phyloP scores from a whole-genome alignment of 2,329 filamentous ascomycete species.

The Aureobasidium sp. region DNA sequence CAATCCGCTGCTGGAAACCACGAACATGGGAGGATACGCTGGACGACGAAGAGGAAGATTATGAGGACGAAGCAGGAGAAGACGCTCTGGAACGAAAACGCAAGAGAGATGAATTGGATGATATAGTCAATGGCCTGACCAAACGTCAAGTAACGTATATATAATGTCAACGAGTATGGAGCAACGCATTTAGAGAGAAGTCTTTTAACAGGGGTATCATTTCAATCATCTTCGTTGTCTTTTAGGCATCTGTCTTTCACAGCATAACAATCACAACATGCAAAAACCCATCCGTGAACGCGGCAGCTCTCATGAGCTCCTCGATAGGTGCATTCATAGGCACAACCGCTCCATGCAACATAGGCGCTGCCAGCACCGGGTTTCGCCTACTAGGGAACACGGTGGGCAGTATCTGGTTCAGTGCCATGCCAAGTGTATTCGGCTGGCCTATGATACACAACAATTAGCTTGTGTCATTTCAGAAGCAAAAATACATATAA shows the following conservation, averaged over 20 bases:
- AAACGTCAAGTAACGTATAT: slow-evolving; percentile 57
- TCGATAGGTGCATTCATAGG: slow-evolving; percentile 74
- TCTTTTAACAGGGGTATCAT: background rate
- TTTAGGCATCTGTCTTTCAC: slow-evolving; percentile 28
- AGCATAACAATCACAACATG: slow-evolving; percentile 74
- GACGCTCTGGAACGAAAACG: slow-evolving; percentile 47
- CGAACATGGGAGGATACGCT: slow-evolving; percentile 42
- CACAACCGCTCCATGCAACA: slow-evolving; percentile 78
- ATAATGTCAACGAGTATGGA: slow-evolving; percentile 2
- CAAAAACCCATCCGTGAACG: slow-evolving; percentile 89
- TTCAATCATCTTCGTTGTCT: background rate
- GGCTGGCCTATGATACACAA: slow-evolving; percentile 37
- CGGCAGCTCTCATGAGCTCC: slow-evolving; percentile 72
- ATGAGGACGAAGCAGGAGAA: slow-evolving; percentile 33
- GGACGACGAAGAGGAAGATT: slow-evolving; percentile 27
- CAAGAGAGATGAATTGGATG: slow-evolving; percentile 72
- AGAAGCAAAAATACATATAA: background rate
- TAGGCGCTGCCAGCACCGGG: slow-evolving; percentile 72
- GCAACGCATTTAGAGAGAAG: background rate
- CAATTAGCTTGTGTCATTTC: background rate
- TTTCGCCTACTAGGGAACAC: slow-evolving; percentile 84
- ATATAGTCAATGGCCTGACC: slow-evolving; percentile 72
- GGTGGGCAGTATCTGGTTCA: slow-evolving; percentile 67
- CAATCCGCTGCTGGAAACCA: slow-evolving; percentile 72
- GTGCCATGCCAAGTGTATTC: slow-evolving; percentile 68